Evolutionary conservation across 1,284 basidiomycete species (phyloP).

Genomic region (Heterobasidion annosum): DNA sequence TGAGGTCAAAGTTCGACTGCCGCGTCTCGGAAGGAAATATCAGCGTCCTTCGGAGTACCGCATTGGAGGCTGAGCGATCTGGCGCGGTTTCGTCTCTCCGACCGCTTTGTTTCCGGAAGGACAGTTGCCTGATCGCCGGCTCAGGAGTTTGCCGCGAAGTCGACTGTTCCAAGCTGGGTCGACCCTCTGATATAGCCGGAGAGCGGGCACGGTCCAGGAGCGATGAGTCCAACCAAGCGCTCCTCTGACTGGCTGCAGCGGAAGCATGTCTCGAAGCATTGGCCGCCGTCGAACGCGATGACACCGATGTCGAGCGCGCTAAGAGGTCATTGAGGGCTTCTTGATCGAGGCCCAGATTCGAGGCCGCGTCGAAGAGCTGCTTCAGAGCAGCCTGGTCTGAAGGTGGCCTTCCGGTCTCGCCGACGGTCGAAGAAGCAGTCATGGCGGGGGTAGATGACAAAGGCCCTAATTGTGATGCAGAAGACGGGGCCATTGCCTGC

Average conservation of each 20-base stretch:
- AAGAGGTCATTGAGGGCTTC: slow-evolving; percentile 60
- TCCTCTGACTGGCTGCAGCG: slow-evolving; percentile 17
- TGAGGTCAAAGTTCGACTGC: slow-evolving; percentile 43
- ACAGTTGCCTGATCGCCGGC: slow-evolving; percentile 22
- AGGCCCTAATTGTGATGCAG: not conserved
- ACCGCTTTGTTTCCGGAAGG: slow-evolving; percentile 30
- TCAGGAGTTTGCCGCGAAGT: slow-evolving; percentile 14
- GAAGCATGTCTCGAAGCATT: slow-evolving; percentile 36
- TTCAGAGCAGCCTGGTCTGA: slow-evolving; percentile 39
- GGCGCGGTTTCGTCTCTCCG: slow-evolving; percentile 23
- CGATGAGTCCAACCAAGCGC: slow-evolving; percentile 15
- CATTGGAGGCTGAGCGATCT: slow-evolving; percentile 3
- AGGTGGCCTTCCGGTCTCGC: not conserved
- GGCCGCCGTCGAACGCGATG: slow-evolving; percentile 41
- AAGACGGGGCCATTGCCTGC: not conserved
- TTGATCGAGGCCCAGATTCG: slow-evolving; percentile 65
- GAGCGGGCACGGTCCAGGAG: slow-evolving; percentile 17
- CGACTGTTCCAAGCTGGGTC: slow-evolving; percentile 23
- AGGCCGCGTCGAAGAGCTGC: slow-evolving; percentile 69
- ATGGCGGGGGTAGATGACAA: slow-evolving; percentile 4
- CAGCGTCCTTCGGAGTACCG: slow-evolving; percentile 66
- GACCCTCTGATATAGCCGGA: slow-evolving; percentile 21
- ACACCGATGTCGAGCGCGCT: slow-evolving; percentile 57
- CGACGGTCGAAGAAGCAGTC: slow-evolving; percentile 4
- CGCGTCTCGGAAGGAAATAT: slow-evolving; percentile 63